Evolutionary conservation across 129 eudicot species (phyloP).

Genomic region (Erigeron canadensis): DNA sequence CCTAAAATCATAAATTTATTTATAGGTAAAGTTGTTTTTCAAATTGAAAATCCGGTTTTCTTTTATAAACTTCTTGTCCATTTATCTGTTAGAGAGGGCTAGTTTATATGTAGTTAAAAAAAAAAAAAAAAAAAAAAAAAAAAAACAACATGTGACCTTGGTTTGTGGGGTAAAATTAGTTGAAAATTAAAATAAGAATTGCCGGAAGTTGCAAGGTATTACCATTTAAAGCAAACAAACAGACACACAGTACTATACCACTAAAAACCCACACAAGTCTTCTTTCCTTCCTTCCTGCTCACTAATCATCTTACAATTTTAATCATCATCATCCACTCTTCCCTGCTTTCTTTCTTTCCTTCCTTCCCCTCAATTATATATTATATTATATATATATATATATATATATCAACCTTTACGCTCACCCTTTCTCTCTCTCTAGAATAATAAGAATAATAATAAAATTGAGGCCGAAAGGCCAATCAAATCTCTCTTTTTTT

Average conservation of each 20-base stretch:
- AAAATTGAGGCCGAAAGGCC: constrained; percentile 14
- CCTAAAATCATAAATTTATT: too few species aligned
- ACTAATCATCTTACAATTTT: not conserved
- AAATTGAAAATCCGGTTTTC: too few species aligned
- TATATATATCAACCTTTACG: not conserved
- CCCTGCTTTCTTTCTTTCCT: not conserved
- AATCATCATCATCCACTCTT: not conserved
- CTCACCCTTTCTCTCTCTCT: not conserved
- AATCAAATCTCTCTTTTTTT: constrained; percentile 20
- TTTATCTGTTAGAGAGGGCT: too few species aligned
- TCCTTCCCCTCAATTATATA: not conserved
- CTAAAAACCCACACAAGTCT: not conserved
- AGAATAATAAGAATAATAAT: constrained; percentile 19
- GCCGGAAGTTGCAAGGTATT: not conserved
- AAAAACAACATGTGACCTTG: too few species aligned
- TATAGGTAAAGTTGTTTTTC: too few species aligned
- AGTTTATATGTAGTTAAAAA: too few species aligned
- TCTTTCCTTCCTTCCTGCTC: not conserved
- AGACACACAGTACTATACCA: not conserved
- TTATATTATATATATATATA: not conserved
- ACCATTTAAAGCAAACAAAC: constrained; percentile 2
- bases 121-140: too few species aligned
- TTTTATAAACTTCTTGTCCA: too few species aligned
- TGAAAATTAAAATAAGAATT: too few species aligned
- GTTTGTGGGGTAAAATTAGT: too few species aligned